Evolutionary conservation across 2,329 filamentous ascomycete species (phyloP).

Genomic region (Elsinoe perseae): DNA sequence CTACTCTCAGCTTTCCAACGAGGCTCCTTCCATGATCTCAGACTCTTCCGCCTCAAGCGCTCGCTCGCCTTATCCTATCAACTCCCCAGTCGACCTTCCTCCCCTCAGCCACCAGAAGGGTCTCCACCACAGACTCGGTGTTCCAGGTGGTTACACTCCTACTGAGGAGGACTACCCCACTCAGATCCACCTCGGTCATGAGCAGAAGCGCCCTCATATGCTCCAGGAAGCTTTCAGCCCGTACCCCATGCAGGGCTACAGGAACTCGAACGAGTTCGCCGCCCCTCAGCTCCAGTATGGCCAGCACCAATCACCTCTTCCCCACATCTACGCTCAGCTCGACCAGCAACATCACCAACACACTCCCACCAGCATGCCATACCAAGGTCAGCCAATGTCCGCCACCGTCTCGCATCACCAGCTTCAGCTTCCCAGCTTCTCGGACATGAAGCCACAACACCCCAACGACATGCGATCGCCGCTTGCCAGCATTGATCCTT

Average conservation of each 20-base stretch:
- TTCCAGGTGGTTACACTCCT: slow-evolving; percentile 26
- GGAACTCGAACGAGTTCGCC: slow-evolving; percentile 15
- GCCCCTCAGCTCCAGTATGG: slow-evolving; percentile 19
- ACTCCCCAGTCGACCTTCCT: slow-evolving; percentile 41
- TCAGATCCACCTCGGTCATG: slow-evolving; percentile 25
- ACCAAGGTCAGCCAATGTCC: slow-evolving; percentile 18
- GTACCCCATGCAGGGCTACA: slow-evolving; percentile 22
- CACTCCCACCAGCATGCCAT: slow-evolving; percentile 16
- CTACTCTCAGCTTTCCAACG: slow-evolving; percentile 56
- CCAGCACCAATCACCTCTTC: slow-evolving; percentile 19
- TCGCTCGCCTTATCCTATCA: slow-evolving; percentile 39
- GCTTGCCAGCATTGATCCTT: background rate
- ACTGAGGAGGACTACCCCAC: slow-evolving; percentile 27
- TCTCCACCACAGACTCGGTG: slow-evolving; percentile 26
- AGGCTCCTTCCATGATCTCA: slow-evolving; percentile 63
- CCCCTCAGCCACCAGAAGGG: slow-evolving; percentile 26
- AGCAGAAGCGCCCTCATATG: slow-evolving; percentile 27
- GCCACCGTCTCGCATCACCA: slow-evolving; percentile 14
- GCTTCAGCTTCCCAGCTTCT: slow-evolving; percentile 26
- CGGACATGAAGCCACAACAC: slow-evolving; percentile 13
- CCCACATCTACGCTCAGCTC: slow-evolving; percentile 22
- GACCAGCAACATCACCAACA: slow-evolving; percentile 23
- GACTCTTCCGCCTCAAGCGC: slow-evolving; percentile 47
- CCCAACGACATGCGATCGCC: slow-evolving; percentile 2
- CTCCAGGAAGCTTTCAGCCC: slow-evolving; percentile 31